Evolutionary conservation across 2,329 filamentous ascomycete species (phyloP).

Genomic region (Fusarium continuum): DNA sequence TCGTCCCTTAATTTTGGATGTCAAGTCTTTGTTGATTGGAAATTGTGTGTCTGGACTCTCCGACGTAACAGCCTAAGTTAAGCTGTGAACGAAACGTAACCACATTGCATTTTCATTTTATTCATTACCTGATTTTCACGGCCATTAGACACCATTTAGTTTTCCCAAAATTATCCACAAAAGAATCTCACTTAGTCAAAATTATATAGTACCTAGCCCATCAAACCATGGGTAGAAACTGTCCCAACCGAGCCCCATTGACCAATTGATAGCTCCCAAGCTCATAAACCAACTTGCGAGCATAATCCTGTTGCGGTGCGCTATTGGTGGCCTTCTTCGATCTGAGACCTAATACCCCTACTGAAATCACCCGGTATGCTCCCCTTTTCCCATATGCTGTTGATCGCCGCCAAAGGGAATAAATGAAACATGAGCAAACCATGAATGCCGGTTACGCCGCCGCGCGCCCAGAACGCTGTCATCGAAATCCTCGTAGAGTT

Average conservation of each 20-base stretch:
- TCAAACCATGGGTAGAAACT: not conserved
- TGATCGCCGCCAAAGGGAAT: conserved; percentile 35
- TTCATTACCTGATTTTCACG: too few species aligned
- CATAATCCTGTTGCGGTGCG: not conserved
- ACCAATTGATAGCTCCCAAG: not conserved
- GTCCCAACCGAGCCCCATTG: not conserved
- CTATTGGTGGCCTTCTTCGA: not conserved
- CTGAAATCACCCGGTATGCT: conserved; percentile 29
- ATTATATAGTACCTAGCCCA: conserved; percentile 7
- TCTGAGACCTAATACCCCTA: conserved; percentile 3
- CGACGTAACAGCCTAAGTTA: too few species aligned
- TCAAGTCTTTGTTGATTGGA: too few species aligned
- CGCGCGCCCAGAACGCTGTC: conserved; percentile 40
- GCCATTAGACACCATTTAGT: too few species aligned
- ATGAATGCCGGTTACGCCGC: conserved; percentile 43
- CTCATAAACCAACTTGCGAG: not conserved
- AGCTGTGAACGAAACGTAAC: too few species aligned
- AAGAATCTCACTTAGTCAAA: not conserved
- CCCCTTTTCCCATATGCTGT: conserved; percentile 36
- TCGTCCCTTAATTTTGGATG: too few species aligned
- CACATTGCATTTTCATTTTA: too few species aligned
- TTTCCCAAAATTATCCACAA: too few species aligned
- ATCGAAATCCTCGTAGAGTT: conserved; percentile 28
- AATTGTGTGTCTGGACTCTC: too few species aligned
- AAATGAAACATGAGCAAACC: conserved; percentile 39